Conservation (phyloP, 2,329 filamentous ascomycete species). For the Sporothrix dimorphospora region DNA sequence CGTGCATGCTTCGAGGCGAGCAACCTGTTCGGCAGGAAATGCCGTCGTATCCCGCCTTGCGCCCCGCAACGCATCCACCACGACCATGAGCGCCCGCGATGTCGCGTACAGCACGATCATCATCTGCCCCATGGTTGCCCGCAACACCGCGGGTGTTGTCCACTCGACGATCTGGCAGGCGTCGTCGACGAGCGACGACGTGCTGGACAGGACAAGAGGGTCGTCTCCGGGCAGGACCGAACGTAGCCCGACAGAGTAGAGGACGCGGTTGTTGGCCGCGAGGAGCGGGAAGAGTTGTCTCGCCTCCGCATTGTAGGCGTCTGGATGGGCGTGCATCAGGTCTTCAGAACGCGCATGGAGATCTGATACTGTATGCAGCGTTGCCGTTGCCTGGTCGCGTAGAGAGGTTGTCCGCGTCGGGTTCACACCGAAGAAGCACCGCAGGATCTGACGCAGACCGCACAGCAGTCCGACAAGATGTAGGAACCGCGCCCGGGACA, state of each 20-base stretch:
- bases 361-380: neutral
- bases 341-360: neutral
- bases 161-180: constrained; percentile 1
- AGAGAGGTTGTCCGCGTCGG: neutral
- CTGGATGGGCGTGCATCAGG: neutral
- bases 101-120: neutral
- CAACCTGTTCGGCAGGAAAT: neutral
- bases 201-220: neutral
- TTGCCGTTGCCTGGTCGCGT: neutral
- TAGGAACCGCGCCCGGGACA: neutral
- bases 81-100: neutral
- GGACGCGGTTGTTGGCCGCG: neutral
- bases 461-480: neutral
- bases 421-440: constrained; percentile 14
- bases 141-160: neutral
- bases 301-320: neutral
- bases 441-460: neutral
- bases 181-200: neutral
- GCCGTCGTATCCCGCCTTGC: neutral
- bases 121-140: neutral
- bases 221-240: neutral
- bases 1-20: neutral
- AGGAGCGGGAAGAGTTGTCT: neutral
- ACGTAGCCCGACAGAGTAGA: neutral
- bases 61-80: neutral